phyloP scores from a whole-genome alignment of 2,329 filamentous ascomycete genomes.

The Tolypocladium tundrense region DNA sequence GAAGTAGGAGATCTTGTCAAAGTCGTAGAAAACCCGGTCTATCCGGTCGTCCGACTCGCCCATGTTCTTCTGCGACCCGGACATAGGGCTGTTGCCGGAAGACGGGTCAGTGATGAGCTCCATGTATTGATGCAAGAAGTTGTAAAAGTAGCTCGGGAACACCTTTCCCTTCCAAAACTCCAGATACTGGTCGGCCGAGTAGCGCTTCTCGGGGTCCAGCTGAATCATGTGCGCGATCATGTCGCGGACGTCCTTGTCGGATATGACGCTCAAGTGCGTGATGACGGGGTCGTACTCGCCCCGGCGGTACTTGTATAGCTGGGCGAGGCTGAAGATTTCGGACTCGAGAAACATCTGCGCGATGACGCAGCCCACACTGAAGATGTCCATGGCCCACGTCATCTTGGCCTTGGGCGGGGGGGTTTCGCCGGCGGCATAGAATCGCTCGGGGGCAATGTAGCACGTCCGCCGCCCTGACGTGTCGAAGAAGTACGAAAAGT shows the following conservation, averaged over 20 bases:
- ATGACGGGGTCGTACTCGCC: conserved; percentile 85
- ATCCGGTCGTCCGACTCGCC: conserved; percentile 90
- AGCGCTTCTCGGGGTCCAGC: conserved; percentile 80
- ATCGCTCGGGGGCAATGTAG: conserved; percentile 90
- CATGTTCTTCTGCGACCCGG: conserved; percentile 57
- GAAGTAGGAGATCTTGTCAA: conserved; percentile 96
- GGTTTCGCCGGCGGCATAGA: conserved; percentile 60
- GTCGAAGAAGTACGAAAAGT: conserved; percentile 98
- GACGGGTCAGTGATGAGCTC: conserved; percentile 86
- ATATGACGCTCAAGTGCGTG: conserved; percentile 73
- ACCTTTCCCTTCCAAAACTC: conserved; percentile 86
- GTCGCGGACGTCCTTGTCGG: conserved; percentile 76
- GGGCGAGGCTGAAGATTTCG: conserved; percentile 94
- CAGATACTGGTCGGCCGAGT: conserved; percentile 88
- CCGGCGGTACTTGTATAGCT: conserved; percentile 87
- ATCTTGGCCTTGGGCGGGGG: conserved; percentile 49
- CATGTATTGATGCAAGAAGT: conserved; percentile 96
- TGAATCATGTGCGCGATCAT: conserved; percentile 96
- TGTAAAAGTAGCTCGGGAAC: conserved; percentile 96
- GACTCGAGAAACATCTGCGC: conserved; percentile 92
- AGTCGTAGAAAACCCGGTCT: conserved; percentile 84
- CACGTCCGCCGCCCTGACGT: conserved; percentile 84
- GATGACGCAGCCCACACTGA: conserved; percentile 93
- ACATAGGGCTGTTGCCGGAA: conserved; percentile 63
- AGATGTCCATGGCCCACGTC: conserved; percentile 96